Evolutionary conservation across 306 rosid species (phyloP).

Genomic region (Carpinus viminea): DNA sequence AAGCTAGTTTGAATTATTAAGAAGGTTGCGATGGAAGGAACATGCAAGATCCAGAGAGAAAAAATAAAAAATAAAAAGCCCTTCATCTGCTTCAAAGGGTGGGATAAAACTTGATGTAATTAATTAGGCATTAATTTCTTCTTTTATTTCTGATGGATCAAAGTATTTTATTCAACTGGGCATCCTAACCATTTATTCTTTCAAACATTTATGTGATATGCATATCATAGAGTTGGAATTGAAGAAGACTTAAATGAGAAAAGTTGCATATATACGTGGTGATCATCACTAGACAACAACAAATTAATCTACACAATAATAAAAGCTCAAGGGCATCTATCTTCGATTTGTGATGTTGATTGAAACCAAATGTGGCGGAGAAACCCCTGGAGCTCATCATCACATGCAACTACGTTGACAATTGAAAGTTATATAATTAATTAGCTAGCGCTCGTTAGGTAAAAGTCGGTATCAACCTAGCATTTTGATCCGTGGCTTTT

Average conservation of each 20-base stretch:
- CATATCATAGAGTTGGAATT: not conserved
- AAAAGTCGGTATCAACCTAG: constrained; percentile 3
- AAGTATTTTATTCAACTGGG: not conserved
- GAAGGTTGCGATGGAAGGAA: not conserved
- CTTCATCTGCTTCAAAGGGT: too few relatives aligned
- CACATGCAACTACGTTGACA: constrained; percentile 11
- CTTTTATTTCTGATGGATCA: not conserved
- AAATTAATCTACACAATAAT: not conserved
- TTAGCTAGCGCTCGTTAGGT: not conserved
- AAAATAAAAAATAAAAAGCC: too few relatives aligned
- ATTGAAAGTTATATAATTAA: not conserved
- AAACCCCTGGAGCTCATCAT: not conserved
- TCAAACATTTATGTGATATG: too few relatives aligned
- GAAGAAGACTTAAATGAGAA: not conserved
- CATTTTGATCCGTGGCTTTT: not conserved
- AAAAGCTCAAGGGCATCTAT: constrained; percentile 12
- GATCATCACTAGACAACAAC: constrained; percentile 10
- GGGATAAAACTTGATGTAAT: too few relatives aligned
- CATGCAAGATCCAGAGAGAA: too few relatives aligned
- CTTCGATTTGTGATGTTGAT: constrained; percentile 37
- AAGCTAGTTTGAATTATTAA: not conserved
- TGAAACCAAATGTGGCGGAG: constrained; percentile 38
- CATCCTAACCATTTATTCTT: not conserved
- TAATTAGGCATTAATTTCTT: too few relatives aligned
- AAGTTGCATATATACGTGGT: constrained; percentile 6